A percentile compares a stretch with the other conserved stretches of the same genome.
These are phyloP conservation scores for Neofusicoccum ribis DNA, from an alignment of 2,329 filamentous ascomycete genomes.

Conservation along the genomic window DNA sequence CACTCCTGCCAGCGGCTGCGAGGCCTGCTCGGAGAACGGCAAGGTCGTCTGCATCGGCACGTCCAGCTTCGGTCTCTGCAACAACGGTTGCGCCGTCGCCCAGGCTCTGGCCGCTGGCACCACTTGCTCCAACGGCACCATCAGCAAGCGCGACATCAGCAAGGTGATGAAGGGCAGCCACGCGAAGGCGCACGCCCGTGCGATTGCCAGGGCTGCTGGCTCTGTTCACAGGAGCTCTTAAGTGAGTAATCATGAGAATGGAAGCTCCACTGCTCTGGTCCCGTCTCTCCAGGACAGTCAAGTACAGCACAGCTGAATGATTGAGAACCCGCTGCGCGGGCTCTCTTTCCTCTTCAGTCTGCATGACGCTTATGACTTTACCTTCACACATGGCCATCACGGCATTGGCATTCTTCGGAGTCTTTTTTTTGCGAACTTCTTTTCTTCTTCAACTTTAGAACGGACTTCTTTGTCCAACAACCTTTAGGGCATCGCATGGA, in stretches of 20 bases:
- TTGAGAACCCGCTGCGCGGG: background rate
- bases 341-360: background rate
- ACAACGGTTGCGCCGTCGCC: conserved; percentile 43
- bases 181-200: conserved; percentile 6
- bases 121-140: conserved; percentile 39
- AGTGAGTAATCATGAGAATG: background rate
- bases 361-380: conserved; percentile 9
- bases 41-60: conserved; percentile 46
- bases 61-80: conserved; percentile 46
- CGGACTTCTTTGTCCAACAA: background rate
- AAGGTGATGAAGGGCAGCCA: conserved; percentile 8
- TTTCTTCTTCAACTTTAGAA: no score
- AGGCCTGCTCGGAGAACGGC: conserved; percentile 43
- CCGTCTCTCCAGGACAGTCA: background rate
- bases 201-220: background rate
- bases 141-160: conserved; percentile 24
- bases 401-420: background rate
- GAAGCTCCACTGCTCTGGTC: background rate
- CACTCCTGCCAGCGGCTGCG: conserved; percentile 23
- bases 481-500: background rate
- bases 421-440: background rate
- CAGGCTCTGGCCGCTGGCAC: conserved; percentile 45
- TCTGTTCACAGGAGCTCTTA: background rate
- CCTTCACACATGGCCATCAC: background rate
- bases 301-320: conserved; percentile 9